Evolutionary conservation across 352 stramenopile species (phyloP), one percentile per base, ranked within the genome.

Genomic region (Phytophthora idaei): DNA sequence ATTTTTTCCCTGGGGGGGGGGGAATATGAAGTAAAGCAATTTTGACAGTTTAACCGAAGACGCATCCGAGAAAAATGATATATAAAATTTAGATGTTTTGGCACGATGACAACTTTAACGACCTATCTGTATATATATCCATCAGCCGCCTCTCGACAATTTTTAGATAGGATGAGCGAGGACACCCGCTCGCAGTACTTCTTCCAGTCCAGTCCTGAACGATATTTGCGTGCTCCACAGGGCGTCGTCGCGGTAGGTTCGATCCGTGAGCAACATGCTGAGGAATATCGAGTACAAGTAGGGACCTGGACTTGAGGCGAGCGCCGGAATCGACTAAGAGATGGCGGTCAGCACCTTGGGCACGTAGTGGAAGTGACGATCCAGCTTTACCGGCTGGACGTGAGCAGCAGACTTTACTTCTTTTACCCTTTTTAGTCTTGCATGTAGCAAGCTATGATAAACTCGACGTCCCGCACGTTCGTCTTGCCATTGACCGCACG

Each of bases 331-430:
- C 37, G 84, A 91, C 87, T 87, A 96, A 61, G 63, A 90, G 15
- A 97, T 61, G 45, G 89, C 73, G 51, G 85, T 86, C 21, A 94
- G 59, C 68, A 99, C 89, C 75, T 99, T 94, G 17, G 92, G 90
- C 27, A 98, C 85, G 78, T 99, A 99, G 73, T 98, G 94, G 79
- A 98, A 97, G 67, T 99, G 95, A 68, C 97, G 87, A 36, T 95
- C 71, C 25, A 98, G 66, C 90, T 91, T 97, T 97, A 99, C 85
- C 93, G 99, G 42, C 97, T 96, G 39, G 80, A 89, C 27, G 87
- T 83, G 6, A 99, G 76, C 42, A 99, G 80, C 21, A 99, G 69
- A 61, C 89, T 98, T 51, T 90, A 87, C 59, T 94, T 95, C 57
- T 84, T 92, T 55, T 97, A 44, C 89, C 79, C 53, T 92, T 87